phyloP scores from a whole-genome alignment of 129 eudicot genomes.

The Silybum marianum region DNA sequence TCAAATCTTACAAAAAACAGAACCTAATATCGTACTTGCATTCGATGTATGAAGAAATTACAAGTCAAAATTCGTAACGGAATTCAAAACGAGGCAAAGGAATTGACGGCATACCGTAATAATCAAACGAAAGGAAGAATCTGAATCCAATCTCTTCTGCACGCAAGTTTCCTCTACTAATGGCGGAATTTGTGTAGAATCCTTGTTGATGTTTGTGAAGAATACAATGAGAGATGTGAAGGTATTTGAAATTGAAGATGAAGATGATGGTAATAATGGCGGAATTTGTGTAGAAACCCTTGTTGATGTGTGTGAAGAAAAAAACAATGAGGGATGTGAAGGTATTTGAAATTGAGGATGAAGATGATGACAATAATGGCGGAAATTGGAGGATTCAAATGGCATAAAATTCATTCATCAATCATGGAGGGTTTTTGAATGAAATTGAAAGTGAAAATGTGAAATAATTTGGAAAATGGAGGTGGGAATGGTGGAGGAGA shows the following conservation, averaged over 20 bases:
- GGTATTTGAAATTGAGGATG: too few species aligned
- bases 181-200: neutral
- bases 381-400: conserved; percentile 7
- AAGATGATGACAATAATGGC: neutral
- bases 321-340: neutral
- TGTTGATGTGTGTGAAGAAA: too few species aligned
- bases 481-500: neutral
- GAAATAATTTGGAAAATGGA: neutral
- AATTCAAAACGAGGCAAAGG: neutral
- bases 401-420: conserved; percentile 1
- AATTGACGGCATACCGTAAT: conserved; percentile 17
- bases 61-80: neutral
- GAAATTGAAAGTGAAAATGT: neutral
- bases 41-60: neutral
- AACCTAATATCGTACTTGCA: too few species aligned
- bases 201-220: neutral
- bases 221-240: too few species aligned
- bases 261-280: neutral
- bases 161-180: neutral
- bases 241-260: too few species aligned
- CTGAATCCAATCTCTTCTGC: neutral
- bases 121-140: neutral
- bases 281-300: neutral
- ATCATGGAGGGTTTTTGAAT: neutral
- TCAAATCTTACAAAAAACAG: neutral